Evolutionary conservation across 208 protist genomes (phyloP).

Genomic region (Leishmania major): DNA sequence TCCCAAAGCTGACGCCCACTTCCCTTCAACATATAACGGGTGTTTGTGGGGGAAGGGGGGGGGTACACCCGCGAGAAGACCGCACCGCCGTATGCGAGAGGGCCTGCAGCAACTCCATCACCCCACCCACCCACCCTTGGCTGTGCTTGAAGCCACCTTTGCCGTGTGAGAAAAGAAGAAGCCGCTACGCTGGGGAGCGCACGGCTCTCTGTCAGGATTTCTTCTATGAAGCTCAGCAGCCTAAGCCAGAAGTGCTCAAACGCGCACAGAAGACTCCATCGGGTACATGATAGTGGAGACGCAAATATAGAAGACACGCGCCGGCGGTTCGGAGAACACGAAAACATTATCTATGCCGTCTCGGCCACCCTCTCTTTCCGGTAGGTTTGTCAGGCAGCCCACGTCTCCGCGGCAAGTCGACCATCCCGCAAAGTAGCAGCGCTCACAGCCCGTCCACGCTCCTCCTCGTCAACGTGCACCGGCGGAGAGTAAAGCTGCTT

Average conservation of each 20-base stretch:
- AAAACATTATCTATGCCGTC: neutral
- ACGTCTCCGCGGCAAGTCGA: neutral
- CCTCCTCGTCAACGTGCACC: conserved; percentile 6
- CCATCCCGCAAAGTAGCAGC: neutral
- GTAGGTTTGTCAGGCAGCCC: neutral
- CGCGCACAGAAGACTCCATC: neutral
- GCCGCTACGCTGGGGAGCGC: too few relatives aligned
- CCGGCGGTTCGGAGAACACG: neutral
- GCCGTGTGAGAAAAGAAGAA: neutral
- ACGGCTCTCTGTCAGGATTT: neutral
- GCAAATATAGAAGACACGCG: too few relatives aligned
- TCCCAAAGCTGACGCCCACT: neutral
- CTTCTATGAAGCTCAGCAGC: neutral
- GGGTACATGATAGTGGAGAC: too few relatives aligned
- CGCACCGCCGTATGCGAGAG: neutral
- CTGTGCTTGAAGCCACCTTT: neutral
- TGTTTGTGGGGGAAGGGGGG: neutral
- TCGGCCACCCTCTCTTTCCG: neutral
- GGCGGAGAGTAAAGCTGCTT: conserved; percentile 51
- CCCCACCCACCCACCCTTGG: neutral
- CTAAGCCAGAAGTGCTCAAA: neutral
- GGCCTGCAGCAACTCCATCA: neutral
- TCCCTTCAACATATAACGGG: neutral
- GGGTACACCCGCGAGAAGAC: neutral
- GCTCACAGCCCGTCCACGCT: neutral